Conservation (phyloP, 2,329 filamentous ascomycete species). For the Colletotrichum sp. region DNA sequence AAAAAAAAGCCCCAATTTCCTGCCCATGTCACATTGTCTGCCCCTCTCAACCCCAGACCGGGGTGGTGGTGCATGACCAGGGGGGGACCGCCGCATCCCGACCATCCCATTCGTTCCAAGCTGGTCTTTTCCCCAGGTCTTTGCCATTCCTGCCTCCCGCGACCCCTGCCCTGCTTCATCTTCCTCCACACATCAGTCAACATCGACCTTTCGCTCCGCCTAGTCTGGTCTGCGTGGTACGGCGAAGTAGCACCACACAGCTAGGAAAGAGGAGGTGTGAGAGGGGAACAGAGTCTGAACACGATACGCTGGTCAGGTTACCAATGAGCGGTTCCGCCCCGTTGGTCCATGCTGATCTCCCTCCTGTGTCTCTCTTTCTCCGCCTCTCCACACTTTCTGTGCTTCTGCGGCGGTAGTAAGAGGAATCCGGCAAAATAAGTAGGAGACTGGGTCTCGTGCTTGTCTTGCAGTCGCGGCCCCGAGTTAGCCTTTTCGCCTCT, state of each 20-base stretch:
- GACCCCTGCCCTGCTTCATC: background rate
- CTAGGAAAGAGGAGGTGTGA: background rate
- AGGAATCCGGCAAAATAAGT: background rate
- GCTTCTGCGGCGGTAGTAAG: background rate
- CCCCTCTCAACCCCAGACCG: conserved; percentile 16
- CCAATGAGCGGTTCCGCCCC: conserved; percentile 11
- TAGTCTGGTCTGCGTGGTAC: background rate
- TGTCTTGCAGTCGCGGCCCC: background rate
- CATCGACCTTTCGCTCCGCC: background rate
- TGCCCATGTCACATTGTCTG: conserved; percentile 11
- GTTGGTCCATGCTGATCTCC: conserved; percentile 12
- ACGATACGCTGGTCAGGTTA: conserved; percentile 5
- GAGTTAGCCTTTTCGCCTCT: background rate
- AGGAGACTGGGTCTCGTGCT: conserved; percentile 6
- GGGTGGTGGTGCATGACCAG: conserved; percentile 12
- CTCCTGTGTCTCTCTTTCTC: background rate
- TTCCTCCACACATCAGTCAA: conserved; percentile 11
- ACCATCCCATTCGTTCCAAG: conserved; percentile 4
- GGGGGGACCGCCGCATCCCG: conserved; percentile 12
- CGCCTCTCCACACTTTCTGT: background rate
- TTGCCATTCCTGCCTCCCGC: conserved; percentile 2
- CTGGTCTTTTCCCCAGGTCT: conserved; percentile 18
- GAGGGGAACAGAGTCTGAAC: conserved; percentile 1
- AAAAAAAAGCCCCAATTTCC: conserved; percentile 16
- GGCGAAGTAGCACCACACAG: background rate